These are phyloP conservation scores for Globisporangium recalcitrans DNA, from an alignment of 352 stramenopile genomes.

Conservation along the genomic window DNA sequence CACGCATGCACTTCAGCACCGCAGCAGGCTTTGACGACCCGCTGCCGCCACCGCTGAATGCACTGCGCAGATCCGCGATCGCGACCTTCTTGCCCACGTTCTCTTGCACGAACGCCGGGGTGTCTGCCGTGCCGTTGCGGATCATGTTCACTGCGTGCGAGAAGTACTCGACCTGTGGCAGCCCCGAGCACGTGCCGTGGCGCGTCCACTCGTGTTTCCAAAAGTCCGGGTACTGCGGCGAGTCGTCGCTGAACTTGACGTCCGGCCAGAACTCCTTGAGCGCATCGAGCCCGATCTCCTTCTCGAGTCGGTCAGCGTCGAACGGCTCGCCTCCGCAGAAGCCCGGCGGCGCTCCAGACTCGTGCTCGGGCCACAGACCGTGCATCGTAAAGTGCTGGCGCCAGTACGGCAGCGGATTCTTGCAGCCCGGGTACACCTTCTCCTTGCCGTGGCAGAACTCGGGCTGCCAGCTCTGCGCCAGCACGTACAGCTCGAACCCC, in stretches of 20 bases:
- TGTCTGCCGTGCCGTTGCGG: constrained; percentile 61
- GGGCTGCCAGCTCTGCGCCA: constrained; percentile 89
- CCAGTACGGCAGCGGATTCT: constrained; percentile 62
- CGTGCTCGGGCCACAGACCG: constrained; percentile 83
- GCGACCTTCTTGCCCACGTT: constrained; percentile 51
- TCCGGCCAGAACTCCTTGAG: constrained; percentile 85
- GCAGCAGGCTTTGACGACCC: constrained; percentile 15
- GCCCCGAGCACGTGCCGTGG: constrained; percentile 90
- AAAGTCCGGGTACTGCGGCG: constrained; percentile 72
- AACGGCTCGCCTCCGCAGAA: constrained; percentile 76
- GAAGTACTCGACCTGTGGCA: constrained; percentile 87
- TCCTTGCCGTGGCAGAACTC: constrained; percentile 73
- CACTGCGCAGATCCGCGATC: constrained; percentile 35
- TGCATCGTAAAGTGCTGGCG: constrained; percentile 85
- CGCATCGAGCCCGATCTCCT: constrained; percentile 57
- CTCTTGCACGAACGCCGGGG: constrained; percentile 54
- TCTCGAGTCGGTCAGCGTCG: constrained; percentile 52
- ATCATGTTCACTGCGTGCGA: constrained; percentile 70
- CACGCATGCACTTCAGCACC: constrained; percentile 31
- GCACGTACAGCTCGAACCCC: constrained; percentile 85
- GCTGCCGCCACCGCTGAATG: constrained; percentile 23
- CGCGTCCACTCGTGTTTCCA: constrained; percentile 93
- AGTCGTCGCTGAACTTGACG: constrained; percentile 61
- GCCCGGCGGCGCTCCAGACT: constrained; percentile 56
- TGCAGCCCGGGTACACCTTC: constrained; percentile 63